These are phyloP conservation scores for Aspergillus viridinutans DNA, from an alignment of 2,329 filamentous ascomycete species.

Conservation along the genomic window DNA sequence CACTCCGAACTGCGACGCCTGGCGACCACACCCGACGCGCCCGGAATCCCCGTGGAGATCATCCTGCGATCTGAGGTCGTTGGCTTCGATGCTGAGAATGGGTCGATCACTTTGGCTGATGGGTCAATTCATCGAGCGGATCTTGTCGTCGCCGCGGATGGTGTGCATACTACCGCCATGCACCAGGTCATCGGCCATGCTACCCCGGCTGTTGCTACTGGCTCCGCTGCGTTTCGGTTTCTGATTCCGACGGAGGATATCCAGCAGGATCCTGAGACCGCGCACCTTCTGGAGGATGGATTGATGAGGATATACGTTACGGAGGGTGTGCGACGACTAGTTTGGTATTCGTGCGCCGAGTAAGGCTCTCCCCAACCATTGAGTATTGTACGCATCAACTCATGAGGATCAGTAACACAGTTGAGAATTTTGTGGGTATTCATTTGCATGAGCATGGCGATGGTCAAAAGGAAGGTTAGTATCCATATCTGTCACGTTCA, in stretches of 20 bases:
- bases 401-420: slow-evolving; percentile 12
- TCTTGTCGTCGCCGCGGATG: slow-evolving; percentile 31
- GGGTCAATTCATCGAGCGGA: slow-evolving; percentile 22
- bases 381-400: background rate
- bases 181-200: slow-evolving; percentile 8
- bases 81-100: slow-evolving; percentile 17
- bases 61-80: slow-evolving; percentile 17
- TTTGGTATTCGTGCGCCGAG: slow-evolving; percentile 30
- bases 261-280: slow-evolving; percentile 23
- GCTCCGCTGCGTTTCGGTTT: slow-evolving; percentile 25
- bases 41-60: slow-evolving; percentile 12
- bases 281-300: slow-evolving; percentile 25
- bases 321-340: slow-evolving; percentile 16
- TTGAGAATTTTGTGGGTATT: slow-evolving; percentile 29
- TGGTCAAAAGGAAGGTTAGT: background rate
- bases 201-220: slow-evolving; percentile 6
- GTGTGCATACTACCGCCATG: slow-evolving; percentile 19
- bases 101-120: slow-evolving; percentile 17
- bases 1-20: slow-evolving; percentile 14
- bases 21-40: slow-evolving; percentile 1
- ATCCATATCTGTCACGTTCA: background rate
- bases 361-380: slow-evolving; percentile 2
- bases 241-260: slow-evolving; percentile 21
- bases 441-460: slow-evolving; percentile 6
- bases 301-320: slow-evolving; percentile 26